Evolutionary conservation across 1,284 basidiomycete species (phyloP).

Genomic region (Cryptococcus wingfieldii): DNA sequence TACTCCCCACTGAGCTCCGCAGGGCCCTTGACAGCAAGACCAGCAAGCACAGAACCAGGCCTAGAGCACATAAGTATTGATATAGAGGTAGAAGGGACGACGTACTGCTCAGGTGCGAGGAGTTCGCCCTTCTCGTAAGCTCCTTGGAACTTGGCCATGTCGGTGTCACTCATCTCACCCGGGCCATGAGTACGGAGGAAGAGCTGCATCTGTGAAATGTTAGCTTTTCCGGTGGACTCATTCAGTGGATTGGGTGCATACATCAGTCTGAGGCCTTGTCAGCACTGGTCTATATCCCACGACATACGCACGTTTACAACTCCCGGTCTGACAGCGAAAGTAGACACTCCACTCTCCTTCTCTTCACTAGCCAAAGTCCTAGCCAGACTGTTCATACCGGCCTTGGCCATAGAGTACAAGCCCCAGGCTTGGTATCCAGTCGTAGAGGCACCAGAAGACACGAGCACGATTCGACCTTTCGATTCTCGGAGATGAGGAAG

Average conservation of each 20-base stretch:
- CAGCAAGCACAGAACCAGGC: constrained; percentile 52
- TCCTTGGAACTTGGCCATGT: constrained; percentile 48
- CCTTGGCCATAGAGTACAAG: constrained; percentile 51
- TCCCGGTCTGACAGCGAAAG: constrained; percentile 53
- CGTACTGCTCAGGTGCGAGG: constrained; percentile 47
- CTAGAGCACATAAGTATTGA: constrained; percentile 13
- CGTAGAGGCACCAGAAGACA: constrained; percentile 53
- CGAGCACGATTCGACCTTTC: constrained; percentile 51
- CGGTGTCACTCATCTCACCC: constrained; percentile 43
- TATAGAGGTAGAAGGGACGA: not conserved
- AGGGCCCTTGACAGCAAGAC: constrained; percentile 46
- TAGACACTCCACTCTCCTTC: constrained; percentile 40
- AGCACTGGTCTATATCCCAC: not conserved
- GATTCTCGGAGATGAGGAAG: constrained; percentile 50
- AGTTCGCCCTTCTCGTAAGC: constrained; percentile 51
- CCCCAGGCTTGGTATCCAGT: constrained; percentile 53
- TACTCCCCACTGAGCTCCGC: constrained; percentile 50
- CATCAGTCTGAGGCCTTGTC: constrained; percentile 13
- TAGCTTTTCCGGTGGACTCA: not conserved
- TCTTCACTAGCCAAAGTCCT: constrained; percentile 55
- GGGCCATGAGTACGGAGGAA: constrained; percentile 40
- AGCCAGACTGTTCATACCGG: constrained; percentile 53
- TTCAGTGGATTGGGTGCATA: constrained; percentile 1
- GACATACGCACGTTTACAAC: constrained; percentile 50
- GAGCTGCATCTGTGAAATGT: constrained; percentile 45